Base-by-base conservation (phyloP, 2,329 filamentous ascomycete species). In the Polychaeton citri region DNA sequence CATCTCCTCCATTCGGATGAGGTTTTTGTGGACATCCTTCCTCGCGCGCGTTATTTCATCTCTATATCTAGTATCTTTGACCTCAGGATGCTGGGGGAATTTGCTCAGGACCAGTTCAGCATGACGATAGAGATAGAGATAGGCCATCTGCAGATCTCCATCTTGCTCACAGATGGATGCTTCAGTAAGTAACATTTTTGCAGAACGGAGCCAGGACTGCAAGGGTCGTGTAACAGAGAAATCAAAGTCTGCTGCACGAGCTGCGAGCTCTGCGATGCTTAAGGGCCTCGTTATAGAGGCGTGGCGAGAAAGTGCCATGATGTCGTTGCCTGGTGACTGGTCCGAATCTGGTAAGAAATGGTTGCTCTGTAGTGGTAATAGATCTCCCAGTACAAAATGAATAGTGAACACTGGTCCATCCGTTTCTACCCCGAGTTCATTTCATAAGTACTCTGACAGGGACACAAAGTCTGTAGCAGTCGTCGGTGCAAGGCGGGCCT, bases 81-180 rank as follows among this genome's bases (percentile, higher is more conserved):
- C 74, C 38, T 90, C 76, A 1, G 88, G 86, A 49, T 96, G 90
- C 2, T 65, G 70, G 0, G 74, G 69, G 6, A 98, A 67, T 36
- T 80, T 71, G 5, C 84, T 73, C 19, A 94, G 65, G 17, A 94
- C 74, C n/a, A 98, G 75, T 36, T 79, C 71, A 7, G 85, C 85
- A 61, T 93, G 86, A 47, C 90, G 78, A 55, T 90, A 84, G n/a
- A 93, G 73, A 40, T 96, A 76, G 37, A 95, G 72, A 58, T 93
- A 98, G 4, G 88, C 83, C 53, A 90, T 81, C 49, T 86, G 76
- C 44, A 85, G 76, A 59, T 95, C 87, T 50, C 80, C 79, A 59
- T 96, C 88, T 30, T 73, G 72, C 50, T 90, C 72, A 54, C 94
- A 94, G 48, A 88, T 84, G 35, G 75, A 70, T 15, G 85, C 87